Evolutionary conservation across 176 grass and related monocot species (phyloP), one percentile per base, ranked within the genome.

Genomic region (Canna indica): DNA sequence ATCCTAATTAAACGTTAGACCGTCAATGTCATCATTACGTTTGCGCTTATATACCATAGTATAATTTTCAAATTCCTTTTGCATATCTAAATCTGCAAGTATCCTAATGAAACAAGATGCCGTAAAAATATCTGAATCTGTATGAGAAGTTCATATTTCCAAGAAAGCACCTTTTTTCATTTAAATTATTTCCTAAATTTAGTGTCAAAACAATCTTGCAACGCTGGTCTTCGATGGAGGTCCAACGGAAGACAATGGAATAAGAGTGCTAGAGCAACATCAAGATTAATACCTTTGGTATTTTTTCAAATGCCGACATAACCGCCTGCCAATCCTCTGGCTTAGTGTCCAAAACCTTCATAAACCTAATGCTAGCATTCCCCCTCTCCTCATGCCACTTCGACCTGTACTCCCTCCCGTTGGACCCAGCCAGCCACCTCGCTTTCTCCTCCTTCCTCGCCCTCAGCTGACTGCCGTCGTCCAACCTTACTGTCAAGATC

Each of bases 301-400:
- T 93, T 80, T 77, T 88, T 73, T 99, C 86, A 61, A 99, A 99
- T 5, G 94, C 86, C 1, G 86, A 90, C 75, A 93, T 84, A 53
- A 99, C 89, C 7, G 86, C 84, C 73, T 93, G 94, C 94, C 94
- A 99, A 64, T 99, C 77, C 64, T 90, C 82, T 5, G 86, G 94
- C 45, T 77, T 78, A 1, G 86, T 87, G 72, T 99, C 89, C 31
- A 99, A 80, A 73, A 90, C 75, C 72, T 60, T 78, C 38, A 76
- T 73, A 67, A 99, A 93, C 27, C 82, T 83, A 3, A 54, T 53
- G 54, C 86, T 85, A 66, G 83, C 82, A 20, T 85, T 88, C 20
- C 90, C 89, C 83, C 86, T 87, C 39, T 73, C 82, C 63, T 83
- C 76, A 25, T 99, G 94, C 94, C 86, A 99, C 54, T 83, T 83